Evolutionary conservation across 257 asterid genomes (phyloP).

Genomic region (Scutellaria baicalensis): DNA sequence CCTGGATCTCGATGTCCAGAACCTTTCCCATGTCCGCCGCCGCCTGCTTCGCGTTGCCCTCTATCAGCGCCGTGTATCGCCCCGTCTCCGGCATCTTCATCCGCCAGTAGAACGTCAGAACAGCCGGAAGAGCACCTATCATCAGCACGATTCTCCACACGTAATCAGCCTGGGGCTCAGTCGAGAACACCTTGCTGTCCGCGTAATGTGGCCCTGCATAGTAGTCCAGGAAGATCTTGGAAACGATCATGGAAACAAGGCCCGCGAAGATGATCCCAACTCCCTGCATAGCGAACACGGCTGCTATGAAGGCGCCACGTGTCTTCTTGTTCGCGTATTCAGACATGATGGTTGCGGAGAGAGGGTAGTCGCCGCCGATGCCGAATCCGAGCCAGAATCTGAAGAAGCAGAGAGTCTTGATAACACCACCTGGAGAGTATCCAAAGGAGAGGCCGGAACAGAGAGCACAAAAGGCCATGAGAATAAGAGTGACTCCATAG

Average conservation of each 20-base stretch:
- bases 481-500: conserved; percentile 24
- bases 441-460: conserved; percentile 33
- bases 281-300: conserved; percentile 37
- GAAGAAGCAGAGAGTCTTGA: conserved; percentile 27
- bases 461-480: conserved; percentile 22
- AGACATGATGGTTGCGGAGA: conserved; percentile 33
- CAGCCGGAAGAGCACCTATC: conserved; percentile 30
- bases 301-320: conserved; percentile 31
- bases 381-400: conserved; percentile 37
- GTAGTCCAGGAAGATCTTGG: conserved; percentile 2
- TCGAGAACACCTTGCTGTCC: neutral
- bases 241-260: conserved; percentile 26
- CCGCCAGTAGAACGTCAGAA: conserved; percentile 28
- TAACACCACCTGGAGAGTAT: conserved; percentile 14
- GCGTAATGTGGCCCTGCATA: neutral
- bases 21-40: conserved; percentile 17
- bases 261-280: conserved; percentile 35
- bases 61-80: conserved; percentile 29
- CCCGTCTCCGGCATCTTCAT: conserved; percentile 39
- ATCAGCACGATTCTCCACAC: conserved; percentile 29
- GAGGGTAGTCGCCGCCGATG: conserved; percentile 35
- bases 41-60: conserved; percentile 27
- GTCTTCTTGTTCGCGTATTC: too few relatives aligned
- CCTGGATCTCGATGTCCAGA: conserved; percentile 23
- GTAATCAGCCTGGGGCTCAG: conserved; percentile 18